Conservation (phyloP, 2,329 filamentous ascomycete species). For the Kalmusia sp. region DNA sequence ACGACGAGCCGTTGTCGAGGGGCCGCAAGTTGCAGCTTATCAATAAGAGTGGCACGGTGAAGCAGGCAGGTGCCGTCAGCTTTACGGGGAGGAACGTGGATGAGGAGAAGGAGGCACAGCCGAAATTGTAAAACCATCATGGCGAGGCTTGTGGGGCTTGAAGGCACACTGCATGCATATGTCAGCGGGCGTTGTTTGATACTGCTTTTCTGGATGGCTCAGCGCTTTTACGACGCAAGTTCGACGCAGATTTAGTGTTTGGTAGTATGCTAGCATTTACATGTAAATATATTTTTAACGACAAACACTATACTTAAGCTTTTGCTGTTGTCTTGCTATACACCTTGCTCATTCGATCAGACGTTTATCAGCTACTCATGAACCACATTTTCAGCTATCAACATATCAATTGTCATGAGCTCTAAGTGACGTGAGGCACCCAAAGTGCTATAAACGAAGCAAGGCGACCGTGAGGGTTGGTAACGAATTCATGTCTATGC, state of each 20-base stretch:
- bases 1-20: constrained; percentile 38
- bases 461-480: too few relatives aligned
- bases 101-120: constrained; percentile 4
- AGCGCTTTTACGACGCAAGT: neutral
- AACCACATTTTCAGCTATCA: too few relatives aligned
- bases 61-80: constrained; percentile 14
- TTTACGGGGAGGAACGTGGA: constrained; percentile 21
- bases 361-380: too few relatives aligned
- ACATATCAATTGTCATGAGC: too few relatives aligned
- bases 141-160: neutral
- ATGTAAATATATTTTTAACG: neutral
- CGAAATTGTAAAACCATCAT: constrained; percentile 21
- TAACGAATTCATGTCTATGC: too few relatives aligned
- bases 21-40: constrained; percentile 34
- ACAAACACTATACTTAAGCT: too few relatives aligned
- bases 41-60: constrained; percentile 40
- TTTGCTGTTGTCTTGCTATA: too few relatives aligned
- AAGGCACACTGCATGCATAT: neutral
- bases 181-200: neutral
- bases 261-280: neutral
- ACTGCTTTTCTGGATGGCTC: too few relatives aligned
- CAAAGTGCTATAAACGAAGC: too few relatives aligned
- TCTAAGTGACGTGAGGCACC: too few relatives aligned
- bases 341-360: too few relatives aligned
- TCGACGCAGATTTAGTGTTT: neutral